phyloP scores from a whole-genome alignment of 257 asterid genomes.

The Salvia miltiorrhiza region DNA sequence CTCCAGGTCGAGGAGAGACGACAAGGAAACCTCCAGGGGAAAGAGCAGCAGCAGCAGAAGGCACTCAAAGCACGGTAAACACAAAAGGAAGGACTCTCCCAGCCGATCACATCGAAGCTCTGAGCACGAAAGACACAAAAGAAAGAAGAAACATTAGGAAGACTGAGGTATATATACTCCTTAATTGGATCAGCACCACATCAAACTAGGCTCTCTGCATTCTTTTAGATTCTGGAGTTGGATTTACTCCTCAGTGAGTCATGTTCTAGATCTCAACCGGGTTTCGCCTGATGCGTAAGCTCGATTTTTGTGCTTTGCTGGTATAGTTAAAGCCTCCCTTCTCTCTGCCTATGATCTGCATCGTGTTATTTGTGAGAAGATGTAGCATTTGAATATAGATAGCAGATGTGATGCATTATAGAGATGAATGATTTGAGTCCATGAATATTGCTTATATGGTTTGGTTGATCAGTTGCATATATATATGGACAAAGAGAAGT shows the following conservation, averaged over 20 bases:
- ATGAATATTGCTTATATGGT: neutral
- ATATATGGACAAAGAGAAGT: neutral
- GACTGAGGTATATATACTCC: slow-evolving; percentile 22
- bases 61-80: slow-evolving; percentile 68
- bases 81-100: slow-evolving; percentile 55
- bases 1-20: slow-evolving; percentile 52
- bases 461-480: no score
- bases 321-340: neutral
- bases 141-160: slow-evolving; percentile 40
- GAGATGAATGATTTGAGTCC: neutral
- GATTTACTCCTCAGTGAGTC: neutral
- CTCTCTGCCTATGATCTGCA: neutral
- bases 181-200: neutral
- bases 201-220: neutral
- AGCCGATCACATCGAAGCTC: slow-evolving; percentile 56
- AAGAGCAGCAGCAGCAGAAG: slow-evolving; percentile 65
- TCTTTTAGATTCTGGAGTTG: neutral
- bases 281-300: neutral
- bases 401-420: neutral
- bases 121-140: slow-evolving; percentile 38
- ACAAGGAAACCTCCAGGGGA: slow-evolving; percentile 42
- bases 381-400: neutral
- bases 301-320: neutral
- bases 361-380: no score
- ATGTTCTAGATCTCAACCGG: neutral